Conservation (phyloP, 192 early-diverging fungal genomes). For the Backusella tarrabulga region DNA sequence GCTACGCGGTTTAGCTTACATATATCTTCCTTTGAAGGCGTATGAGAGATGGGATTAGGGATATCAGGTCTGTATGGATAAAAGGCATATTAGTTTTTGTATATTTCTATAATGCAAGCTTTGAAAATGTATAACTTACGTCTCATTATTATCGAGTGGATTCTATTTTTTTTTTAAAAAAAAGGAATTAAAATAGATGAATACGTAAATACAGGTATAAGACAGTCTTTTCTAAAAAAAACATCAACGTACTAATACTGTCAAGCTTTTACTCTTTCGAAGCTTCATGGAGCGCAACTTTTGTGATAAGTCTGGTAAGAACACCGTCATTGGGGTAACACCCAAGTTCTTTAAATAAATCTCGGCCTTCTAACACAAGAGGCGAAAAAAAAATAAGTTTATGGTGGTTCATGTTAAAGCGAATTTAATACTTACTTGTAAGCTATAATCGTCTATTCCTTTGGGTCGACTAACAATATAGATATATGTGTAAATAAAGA, state of each 20-base stretch:
- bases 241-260: not conserved
- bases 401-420: not conserved
- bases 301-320: conserved; percentile 44
- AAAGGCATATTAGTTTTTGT: not conserved
- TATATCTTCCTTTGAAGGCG: conserved; percentile 1
- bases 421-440: conserved; percentile 15
- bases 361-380: conserved; percentile 34
- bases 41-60: not conserved
- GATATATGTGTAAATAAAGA: not conserved
- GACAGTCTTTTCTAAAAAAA: not conserved
- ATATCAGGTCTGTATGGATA: not conserved
- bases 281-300: conserved; percentile 11
- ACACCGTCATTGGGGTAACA: conserved; percentile 67
- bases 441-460: conserved; percentile 17
- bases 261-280: not conserved
- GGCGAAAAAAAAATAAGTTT: not conserved
- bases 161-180: not conserved
- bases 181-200: not conserved
- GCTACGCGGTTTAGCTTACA: conserved; percentile 13
- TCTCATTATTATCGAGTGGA: not conserved
- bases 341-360: conserved; percentile 59
- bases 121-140: not conserved
- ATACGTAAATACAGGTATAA: too few relatives aligned
- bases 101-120: not conserved
- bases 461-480: conserved; percentile 22